A percentile compares a stretch with the other conserved stretches of the same genome.
Evolutionary conservation across 148 eudicot genomes (phyloP).

Genomic region (Cornus suecica): DNA sequence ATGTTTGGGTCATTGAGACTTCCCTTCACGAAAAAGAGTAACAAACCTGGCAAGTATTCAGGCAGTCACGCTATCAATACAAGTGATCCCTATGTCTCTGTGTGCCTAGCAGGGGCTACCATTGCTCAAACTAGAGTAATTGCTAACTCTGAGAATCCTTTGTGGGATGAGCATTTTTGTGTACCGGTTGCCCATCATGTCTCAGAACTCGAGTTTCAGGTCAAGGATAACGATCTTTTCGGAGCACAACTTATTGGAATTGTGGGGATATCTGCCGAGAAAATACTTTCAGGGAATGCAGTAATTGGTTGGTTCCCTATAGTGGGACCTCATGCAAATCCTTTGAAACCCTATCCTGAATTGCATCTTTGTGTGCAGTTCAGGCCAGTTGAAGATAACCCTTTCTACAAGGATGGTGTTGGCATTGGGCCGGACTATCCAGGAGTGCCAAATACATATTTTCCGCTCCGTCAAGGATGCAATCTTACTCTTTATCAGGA

Average conservation of each 20-base stretch:
- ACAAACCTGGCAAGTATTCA: not conserved
- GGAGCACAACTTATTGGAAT: conserved; percentile 25
- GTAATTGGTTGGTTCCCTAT: conserved; percentile 23
- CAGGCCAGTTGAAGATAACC: conserved; percentile 16
- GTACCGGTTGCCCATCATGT: conserved; percentile 25
- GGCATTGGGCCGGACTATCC: conserved; percentile 2
- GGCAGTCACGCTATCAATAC: conserved; percentile 15
- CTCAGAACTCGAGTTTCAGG: conserved; percentile 15
- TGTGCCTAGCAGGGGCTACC: conserved; percentile 26
- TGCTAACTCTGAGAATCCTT: conserved; percentile 19
- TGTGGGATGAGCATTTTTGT: conserved; percentile 26
- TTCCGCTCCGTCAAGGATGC: conserved; percentile 29
- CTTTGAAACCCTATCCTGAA: conserved; percentile 16
- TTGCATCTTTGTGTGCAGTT: conserved; percentile 22
- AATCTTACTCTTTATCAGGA: conserved; percentile 34
- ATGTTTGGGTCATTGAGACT: conserved; percentile 13
- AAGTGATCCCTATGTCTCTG: conserved; percentile 28
- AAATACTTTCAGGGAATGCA: conserved; percentile 4
- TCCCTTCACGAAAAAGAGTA: conserved; percentile 1
- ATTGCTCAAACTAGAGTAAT: conserved; percentile 28
- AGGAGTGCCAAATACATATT: conserved; percentile 27
- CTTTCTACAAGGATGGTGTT: conserved; percentile 7
- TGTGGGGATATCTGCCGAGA: conserved; percentile 16
- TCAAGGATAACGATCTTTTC: conserved; percentile 25
- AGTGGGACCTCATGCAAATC: conserved; percentile 14